Percentiles rank a stretch among this genome's conserved stretches.
phyloP scores from a whole-genome alignment of 495 filamentous ascomycete genomes.

The Neurospora terricola region DNA sequence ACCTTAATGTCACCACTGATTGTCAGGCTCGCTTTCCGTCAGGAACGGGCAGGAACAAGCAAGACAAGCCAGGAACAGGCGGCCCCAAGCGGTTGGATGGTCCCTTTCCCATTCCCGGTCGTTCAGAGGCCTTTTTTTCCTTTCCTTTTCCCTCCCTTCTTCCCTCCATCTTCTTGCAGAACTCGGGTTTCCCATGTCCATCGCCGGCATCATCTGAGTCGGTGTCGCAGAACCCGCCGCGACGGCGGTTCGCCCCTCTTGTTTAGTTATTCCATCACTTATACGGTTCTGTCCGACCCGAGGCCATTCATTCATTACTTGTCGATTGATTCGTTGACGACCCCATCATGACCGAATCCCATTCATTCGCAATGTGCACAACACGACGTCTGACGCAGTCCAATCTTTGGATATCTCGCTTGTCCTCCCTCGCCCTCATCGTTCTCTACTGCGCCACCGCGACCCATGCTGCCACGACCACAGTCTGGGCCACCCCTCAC shows the following conservation, averaged over 20 bases:
- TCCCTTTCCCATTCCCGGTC: not conserved
- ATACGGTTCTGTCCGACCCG: not conserved
- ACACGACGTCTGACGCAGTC: not conserved
- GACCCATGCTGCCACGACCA: conserved; percentile 19
- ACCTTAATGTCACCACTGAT: not conserved
- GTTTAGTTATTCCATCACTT: not conserved
- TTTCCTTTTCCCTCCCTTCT: not conserved
- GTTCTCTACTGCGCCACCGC: conserved; percentile 16
- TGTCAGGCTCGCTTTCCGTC: not conserved
- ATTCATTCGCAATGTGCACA: not conserved
- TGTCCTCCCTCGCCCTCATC: not conserved
- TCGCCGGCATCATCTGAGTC: not conserved
- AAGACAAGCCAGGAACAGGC: not conserved
- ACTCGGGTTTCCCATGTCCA: not conserved
- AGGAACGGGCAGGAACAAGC: not conserved
- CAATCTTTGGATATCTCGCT: not conserved
- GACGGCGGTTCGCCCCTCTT: not conserved
- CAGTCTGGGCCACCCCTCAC: conserved; percentile 40
- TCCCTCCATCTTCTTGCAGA: not conserved
- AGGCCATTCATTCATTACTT: not conserved
- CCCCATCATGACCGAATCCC: not conserved
- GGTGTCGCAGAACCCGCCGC: not conserved
- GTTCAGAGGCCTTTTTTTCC: not conserved
- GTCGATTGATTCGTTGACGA: not conserved
- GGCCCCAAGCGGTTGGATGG: not conserved